A percentile compares a stretch with the other conserved stretches of the same genome.
phyloP scores from a whole-genome alignment of 495 filamentous ascomycete genomes.

The Trichoderma virens region DNA sequence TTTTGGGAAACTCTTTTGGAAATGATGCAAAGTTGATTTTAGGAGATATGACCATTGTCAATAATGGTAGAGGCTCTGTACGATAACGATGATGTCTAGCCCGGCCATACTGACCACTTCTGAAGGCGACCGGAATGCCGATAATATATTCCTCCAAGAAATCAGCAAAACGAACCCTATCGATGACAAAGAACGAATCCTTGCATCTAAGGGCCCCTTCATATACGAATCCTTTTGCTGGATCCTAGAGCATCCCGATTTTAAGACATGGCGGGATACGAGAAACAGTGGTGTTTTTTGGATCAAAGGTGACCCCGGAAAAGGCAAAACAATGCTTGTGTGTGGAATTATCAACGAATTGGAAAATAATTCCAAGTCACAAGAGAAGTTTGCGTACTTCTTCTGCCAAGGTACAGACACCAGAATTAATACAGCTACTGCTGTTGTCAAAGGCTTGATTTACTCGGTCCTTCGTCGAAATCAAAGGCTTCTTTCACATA shows the following conservation, averaged over 20 bases:
- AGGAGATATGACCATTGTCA: neutral
- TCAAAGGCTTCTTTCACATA: conserved; percentile 23
- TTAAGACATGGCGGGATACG: conserved; percentile 23
- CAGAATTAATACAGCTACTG: conserved; percentile 31
- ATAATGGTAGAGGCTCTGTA: neutral
- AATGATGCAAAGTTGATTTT: neutral
- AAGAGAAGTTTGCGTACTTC: conserved; percentile 32
- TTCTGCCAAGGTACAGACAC: conserved; percentile 34
- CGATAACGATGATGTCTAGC: neutral
- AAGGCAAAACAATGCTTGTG: conserved; percentile 43
- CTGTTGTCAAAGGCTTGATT: conserved; percentile 35
- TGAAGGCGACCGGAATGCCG: neutral
- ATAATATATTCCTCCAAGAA: conserved; percentile 18
- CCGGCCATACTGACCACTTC: neutral
- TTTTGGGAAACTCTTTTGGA: neutral
- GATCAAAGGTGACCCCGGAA: too few relatives aligned
- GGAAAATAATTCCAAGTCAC: neutral
- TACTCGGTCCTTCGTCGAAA: conserved; percentile 29
- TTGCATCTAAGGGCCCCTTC: conserved; percentile 33
- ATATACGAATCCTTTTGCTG: conserved; percentile 34
- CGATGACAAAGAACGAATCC: conserved; percentile 30
- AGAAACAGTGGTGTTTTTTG: conserved; percentile 17
- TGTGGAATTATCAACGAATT: conserved; percentile 32
- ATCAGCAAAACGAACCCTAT: conserved; percentile 24
- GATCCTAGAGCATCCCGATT: conserved; percentile 33